Conservation (phyloP, 75 land plant genomes). For the Isoetes taiwanensis region DNA sequence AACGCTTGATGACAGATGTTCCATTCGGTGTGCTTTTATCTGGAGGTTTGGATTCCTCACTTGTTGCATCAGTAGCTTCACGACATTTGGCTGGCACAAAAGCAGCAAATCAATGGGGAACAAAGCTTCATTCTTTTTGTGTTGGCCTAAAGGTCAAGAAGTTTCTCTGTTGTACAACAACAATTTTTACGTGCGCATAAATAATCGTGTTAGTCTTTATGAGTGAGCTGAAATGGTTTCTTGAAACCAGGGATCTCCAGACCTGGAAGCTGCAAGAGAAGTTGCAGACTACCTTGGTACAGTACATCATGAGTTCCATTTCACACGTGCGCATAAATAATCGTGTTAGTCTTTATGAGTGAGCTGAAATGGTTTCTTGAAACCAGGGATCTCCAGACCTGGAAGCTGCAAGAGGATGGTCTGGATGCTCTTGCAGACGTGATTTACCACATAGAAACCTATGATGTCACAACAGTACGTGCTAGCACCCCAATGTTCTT, state of each 20-base stretch:
- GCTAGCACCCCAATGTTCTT: conserved; percentile 99
- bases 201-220: no score
- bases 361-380: no score
- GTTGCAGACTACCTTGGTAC: conserved; percentile 84
- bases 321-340: no score
- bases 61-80: conserved; percentile 83
- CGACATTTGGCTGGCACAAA: conserved; percentile 56
- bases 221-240: no score
- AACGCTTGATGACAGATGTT: conserved; percentile 96
- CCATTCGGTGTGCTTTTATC: conserved; percentile 96
- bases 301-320: conserved; percentile 82
- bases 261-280: conserved; percentile 86
- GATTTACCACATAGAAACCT: conserved; percentile 88
- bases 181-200: no score
- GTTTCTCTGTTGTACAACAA: no score
- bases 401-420: no score
- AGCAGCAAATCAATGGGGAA: conserved; percentile 76
- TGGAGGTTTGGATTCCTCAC: conserved; percentile 91
- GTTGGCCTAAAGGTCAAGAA: conserved; percentile 91
- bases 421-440: conserved; percentile 94
- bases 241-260: conserved; percentile 78
- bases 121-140: conserved; percentile 84
- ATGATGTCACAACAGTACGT: conserved; percentile 93
- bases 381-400: no score
- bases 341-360: no score